These are phyloP conservation scores for Cyberlindnera bimundalis DNA, from an alignment of 805 yeast species.

Conservation along the genomic window DNA sequence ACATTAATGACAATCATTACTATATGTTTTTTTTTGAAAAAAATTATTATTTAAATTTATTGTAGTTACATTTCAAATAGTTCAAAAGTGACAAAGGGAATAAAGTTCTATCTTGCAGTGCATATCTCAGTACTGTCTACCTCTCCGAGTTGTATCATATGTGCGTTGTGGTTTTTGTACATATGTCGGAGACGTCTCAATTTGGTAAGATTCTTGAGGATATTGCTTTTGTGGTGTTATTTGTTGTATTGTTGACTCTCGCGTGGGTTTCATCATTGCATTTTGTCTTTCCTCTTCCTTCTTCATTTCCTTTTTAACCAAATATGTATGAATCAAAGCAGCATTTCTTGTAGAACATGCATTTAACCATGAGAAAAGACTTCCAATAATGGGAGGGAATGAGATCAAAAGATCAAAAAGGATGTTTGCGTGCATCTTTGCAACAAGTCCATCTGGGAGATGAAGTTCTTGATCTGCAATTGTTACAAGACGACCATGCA, in stretches of 20 bases:
- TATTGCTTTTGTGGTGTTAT: neutral
- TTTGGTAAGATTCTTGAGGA: neutral
- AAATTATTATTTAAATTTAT: too few species aligned
- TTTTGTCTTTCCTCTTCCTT: constrained; percentile 6
- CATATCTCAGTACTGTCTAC: constrained; percentile 2
- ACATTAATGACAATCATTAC: neutral
- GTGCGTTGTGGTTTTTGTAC: constrained; percentile 7
- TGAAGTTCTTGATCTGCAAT: constrained; percentile 55
- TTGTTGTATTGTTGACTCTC: neutral
- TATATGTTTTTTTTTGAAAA: too few species aligned
- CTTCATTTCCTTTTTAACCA: constrained; percentile 20
- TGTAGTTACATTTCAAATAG: too few species aligned
- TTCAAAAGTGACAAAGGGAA: too few species aligned
- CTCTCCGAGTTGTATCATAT: constrained; percentile 8
- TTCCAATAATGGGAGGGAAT: constrained; percentile 78
- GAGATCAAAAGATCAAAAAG: constrained; percentile 69
- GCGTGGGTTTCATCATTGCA: neutral
- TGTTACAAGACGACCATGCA: constrained; percentile 65
- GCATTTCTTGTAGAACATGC: constrained; percentile 90
- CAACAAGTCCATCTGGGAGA: constrained; percentile 55
- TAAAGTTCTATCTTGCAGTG: too few species aligned
- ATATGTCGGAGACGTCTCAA: neutral
- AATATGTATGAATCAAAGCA: constrained; percentile 57
- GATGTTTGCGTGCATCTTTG: constrained; percentile 76
- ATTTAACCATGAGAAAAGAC: constrained; percentile 73